Conservation (phyloP, 495 filamentous ascomycete species). For the Pyronema omphalodes region DNA sequence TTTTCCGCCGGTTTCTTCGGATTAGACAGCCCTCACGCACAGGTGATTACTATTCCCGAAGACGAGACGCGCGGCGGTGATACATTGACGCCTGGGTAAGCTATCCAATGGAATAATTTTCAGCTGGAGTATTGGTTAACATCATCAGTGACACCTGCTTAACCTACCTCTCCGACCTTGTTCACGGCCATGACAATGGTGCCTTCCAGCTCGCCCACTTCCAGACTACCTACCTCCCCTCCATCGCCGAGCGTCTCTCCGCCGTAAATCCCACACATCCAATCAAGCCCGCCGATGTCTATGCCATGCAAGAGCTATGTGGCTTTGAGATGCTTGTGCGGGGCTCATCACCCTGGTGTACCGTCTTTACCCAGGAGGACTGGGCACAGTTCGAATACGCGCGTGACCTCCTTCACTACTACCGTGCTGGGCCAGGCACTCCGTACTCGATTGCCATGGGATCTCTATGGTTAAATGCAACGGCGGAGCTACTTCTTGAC, state of each 20-base stretch:
- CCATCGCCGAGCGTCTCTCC: conserved; percentile 30
- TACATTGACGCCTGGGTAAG: conserved; percentile 37
- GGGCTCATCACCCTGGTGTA: conserved; percentile 39
- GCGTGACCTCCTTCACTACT: conserved; percentile 41
- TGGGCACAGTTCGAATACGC: conserved; percentile 44
- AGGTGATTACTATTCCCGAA: conserved; percentile 37
- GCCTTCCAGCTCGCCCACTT: conserved; percentile 30
- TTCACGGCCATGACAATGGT: conserved; percentile 34
- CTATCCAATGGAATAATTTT: not conserved
- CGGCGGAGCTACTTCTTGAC: conserved; percentile 30
- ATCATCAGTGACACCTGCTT: conserved; percentile 31
- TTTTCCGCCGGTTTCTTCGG: conserved; percentile 41
- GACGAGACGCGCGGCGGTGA: conserved; percentile 32
- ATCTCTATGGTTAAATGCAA: conserved; percentile 45
- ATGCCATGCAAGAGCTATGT: conserved; percentile 45
- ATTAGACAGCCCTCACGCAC: conserved; percentile 26
- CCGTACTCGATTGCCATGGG: conserved; percentile 39
- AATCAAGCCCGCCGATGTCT: conserved; percentile 29
- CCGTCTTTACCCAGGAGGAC: conserved; percentile 37
- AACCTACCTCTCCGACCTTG: conserved; percentile 31
- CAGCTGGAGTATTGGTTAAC: not conserved
- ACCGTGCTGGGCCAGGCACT: conserved; percentile 41
- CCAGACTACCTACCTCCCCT: conserved; percentile 32
- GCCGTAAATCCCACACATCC: conserved; percentile 26
- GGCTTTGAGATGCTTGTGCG: conserved; percentile 39